Evolutionary conservation across 495 filamentous ascomycete genomes (phyloP).

Genomic region (Penicillium riverlandense): DNA sequence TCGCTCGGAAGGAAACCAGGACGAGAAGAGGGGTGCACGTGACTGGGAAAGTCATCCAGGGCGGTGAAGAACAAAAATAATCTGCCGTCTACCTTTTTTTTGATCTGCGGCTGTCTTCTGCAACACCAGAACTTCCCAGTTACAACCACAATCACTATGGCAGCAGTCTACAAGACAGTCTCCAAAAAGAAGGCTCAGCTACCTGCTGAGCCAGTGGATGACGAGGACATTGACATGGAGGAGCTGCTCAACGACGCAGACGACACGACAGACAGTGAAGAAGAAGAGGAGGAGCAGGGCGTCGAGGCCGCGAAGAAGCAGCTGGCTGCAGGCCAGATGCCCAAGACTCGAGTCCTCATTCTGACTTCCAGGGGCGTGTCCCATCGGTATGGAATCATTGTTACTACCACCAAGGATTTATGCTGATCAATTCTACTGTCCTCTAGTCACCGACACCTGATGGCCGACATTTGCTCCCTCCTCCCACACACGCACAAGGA

Average conservation of each 20-base stretch:
- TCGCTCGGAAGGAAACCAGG: too few relatives aligned
- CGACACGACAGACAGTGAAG: conserved; percentile 43
- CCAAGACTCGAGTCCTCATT: conserved; percentile 72
- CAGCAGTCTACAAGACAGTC: conserved; percentile 87
- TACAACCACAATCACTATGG: conserved; percentile 51
- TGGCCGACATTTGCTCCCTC: conserved; percentile 81
- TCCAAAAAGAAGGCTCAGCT: conserved; percentile 53
- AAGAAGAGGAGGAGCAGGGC: conserved; percentile 27
- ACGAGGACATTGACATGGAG: conserved; percentile 35
- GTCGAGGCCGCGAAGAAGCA: conserved; percentile 31
- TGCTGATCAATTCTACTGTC: conserved; percentile 7
- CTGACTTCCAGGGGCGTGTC: conserved; percentile 86
- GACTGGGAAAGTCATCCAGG: conserved; percentile 5
- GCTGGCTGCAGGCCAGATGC: conserved; percentile 36
- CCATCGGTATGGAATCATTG: conserved; percentile 54
- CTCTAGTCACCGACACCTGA: conserved; percentile 79
- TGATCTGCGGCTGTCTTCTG: conserved; percentile 1
- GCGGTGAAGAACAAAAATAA: conserved; percentile 34
- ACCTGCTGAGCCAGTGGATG: conserved; percentile 24
- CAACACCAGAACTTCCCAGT: too few relatives aligned
- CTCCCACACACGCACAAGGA: conserved; percentile 91
- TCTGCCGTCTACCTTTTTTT: conserved; percentile 33
- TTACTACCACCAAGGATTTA: background rate
- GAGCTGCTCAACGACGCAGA: conserved; percentile 33
- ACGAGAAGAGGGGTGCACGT: too few relatives aligned